Evolutionary conservation across 306 rosid genomes (phyloP).

Genomic region (Prunus persica): Prunus_persica_NCBIv2 NC_034014.1:22818501-22819000

Average conservation of each 20-base stretch:
- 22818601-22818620: constrained; percentile 8
- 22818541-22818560: not conserved
- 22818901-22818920: no score
- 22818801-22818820: no score
- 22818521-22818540: no score
- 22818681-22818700: not conserved
- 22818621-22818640: constrained; percentile 6
- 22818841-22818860: no score
- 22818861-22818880: no score
- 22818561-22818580: constrained; percentile 13
- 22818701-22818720: constrained; percentile 11
- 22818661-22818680: constrained; percentile 28
- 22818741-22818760: not conserved
- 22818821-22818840: no score
- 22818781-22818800: not conserved
- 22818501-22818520: no score
- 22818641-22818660: not conserved
- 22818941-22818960: no score
- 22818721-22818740: constrained; percentile 30
- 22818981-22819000: no score
- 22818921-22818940: no score
- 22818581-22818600: constrained; percentile 33
- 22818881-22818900: no score
- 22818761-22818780: not conserved
- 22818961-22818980: no score